These are phyloP conservation scores for Sporothrix variecibatus DNA, from an alignment of 2,329 filamentous ascomycete species.

Conservation along the genomic window DNA sequence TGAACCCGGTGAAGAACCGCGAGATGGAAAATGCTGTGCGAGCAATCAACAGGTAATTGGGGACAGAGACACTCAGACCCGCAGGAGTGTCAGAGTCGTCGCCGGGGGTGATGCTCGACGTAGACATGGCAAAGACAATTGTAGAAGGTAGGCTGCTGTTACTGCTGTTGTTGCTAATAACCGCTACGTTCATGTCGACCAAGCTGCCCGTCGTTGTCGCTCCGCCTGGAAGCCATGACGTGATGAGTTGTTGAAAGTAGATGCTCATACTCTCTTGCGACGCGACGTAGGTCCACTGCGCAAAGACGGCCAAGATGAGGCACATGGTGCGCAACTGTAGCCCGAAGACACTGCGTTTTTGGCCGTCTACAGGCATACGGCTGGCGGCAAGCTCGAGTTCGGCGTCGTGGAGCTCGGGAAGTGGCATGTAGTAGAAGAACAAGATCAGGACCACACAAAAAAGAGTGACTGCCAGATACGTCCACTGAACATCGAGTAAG, in stretches of 20 bases:
- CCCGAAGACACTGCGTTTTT: conserved; percentile 48
- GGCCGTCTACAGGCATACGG: conserved; percentile 52
- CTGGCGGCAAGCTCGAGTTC: conserved; percentile 54
- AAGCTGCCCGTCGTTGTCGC: conserved; percentile 2
- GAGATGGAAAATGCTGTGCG: conserved; percentile 74
- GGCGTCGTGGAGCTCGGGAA: conserved; percentile 61
- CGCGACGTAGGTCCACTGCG: conserved; percentile 79
- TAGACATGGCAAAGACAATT: neutral
- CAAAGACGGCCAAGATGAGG: conserved; percentile 69
- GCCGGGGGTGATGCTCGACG: neutral
- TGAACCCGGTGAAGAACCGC: conserved; percentile 65
- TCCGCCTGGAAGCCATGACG: conserved; percentile 41
- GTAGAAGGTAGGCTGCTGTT: neutral
- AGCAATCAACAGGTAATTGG: conserved; percentile 70
- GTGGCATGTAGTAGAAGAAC: conserved; percentile 68
- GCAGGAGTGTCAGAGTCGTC: conserved; percentile 40
- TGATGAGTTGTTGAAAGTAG: conserved; percentile 58
- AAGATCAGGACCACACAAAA: conserved; percentile 71
- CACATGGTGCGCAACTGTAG: conserved; percentile 57
- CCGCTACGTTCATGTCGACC: neutral
- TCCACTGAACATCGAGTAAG: conserved; percentile 78
- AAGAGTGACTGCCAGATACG: conserved; percentile 77
- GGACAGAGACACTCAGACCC: conserved; percentile 55
- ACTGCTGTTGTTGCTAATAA: neutral
- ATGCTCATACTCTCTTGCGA: conserved; percentile 68